Evolutionary conservation across 805 yeast species (phyloP).

Genomic region (Ogataea salicorniae): DNA sequence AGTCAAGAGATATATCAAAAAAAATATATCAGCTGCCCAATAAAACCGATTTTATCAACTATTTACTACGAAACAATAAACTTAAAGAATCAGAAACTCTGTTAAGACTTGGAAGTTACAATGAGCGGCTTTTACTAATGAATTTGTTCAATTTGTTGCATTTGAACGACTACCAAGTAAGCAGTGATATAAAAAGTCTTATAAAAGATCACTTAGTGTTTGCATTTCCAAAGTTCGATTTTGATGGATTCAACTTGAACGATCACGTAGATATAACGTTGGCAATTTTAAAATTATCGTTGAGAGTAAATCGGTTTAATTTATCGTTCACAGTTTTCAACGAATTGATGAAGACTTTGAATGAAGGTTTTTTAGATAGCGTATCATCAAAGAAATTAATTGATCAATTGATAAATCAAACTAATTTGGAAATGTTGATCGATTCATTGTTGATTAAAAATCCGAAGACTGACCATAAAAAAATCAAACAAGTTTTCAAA

Average conservation of each 20-base stretch:
- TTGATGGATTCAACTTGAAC: too few relatives aligned
- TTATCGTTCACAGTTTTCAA: conserved; percentile 1
- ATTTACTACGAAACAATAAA: conserved; percentile 6
- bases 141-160: conserved; percentile 8
- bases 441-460: conserved; percentile 6
- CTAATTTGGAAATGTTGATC: too few relatives aligned
- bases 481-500: conserved; percentile 6
- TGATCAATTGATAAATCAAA: conserved; percentile 6
- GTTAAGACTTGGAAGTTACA: conserved; percentile 1
- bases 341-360: background rate
- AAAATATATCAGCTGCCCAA: conserved; percentile 7
- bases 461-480: conserved; percentile 4
- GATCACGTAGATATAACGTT: too few relatives aligned
- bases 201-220: too few relatives aligned
- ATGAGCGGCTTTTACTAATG: background rate
- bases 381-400: conserved; percentile 5
- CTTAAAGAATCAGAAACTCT: conserved; percentile 2
- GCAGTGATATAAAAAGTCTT: too few relatives aligned
- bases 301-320: too few relatives aligned
- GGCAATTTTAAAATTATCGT: too few relatives aligned
- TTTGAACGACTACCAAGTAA: background rate
- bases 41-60: conserved; percentile 9
- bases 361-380: background rate
- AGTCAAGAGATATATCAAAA: too few relatives aligned
- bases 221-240: too few relatives aligned